Evolutionary conservation across 768 basidiomycete genomes (phyloP).

Genomic region (Lentinus tigrinus): DNA sequence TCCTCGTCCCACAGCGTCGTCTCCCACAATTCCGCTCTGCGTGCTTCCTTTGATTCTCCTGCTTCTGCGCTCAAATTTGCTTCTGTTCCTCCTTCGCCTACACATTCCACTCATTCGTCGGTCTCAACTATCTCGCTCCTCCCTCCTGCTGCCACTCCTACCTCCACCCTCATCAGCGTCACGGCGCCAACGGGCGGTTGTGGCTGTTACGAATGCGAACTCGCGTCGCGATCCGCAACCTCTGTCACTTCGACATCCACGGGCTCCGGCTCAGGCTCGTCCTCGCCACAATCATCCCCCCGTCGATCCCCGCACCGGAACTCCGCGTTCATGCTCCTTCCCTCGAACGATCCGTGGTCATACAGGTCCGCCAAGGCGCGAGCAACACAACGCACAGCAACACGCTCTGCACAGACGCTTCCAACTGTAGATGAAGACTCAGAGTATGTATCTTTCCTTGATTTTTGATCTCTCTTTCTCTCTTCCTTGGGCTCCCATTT

Average conservation of each 20-base stretch:
- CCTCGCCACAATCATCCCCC: background rate
- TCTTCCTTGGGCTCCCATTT: background rate
- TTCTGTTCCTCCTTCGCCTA: slow-evolving; percentile 3
- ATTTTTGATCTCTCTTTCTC: slow-evolving; percentile 11
- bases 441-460: slow-evolving; percentile 29
- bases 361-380: slow-evolving; percentile 10
- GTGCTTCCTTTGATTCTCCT: background rate
- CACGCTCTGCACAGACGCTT: slow-evolving; percentile 21
- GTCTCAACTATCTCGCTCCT: slow-evolving; percentile 12
- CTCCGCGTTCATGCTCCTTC: background rate
- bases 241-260: background rate
- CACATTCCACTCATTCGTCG: slow-evolving; percentile 10
- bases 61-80: slow-evolving; percentile 12
- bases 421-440: slow-evolving; percentile 21
- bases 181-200: background rate
- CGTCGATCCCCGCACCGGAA: background rate
- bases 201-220: background rate
- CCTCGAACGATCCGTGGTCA: slow-evolving; percentile 8
- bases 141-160: background rate
- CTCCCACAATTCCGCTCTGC: background rate
- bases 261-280: background rate
- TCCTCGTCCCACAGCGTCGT: slow-evolving; percentile 12
- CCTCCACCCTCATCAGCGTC: background rate
- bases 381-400: background rate
- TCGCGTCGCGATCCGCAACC: background rate